phyloP scores from a whole-genome alignment of 169 alveolate species.

The Miamiensis avidus region DNA sequence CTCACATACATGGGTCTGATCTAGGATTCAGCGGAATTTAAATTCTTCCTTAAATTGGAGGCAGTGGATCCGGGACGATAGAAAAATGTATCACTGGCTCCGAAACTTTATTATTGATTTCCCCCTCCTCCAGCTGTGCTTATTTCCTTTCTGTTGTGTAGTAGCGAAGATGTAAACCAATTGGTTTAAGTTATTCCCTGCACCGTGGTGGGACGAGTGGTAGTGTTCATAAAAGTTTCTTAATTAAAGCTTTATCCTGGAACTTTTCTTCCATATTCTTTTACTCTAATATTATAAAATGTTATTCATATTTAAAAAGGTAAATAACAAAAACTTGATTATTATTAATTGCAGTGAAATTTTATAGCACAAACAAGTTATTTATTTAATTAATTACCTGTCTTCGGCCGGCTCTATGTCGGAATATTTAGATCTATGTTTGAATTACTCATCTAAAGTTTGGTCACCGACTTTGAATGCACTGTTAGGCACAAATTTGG shows the following conservation, averaged over 20 bases:
- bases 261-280: background rate
- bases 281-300: background rate
- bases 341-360: too few species aligned
- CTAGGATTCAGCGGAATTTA: background rate
- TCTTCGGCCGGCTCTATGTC: background rate
- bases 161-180: background rate
- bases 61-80: background rate
- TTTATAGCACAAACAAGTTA: too few species aligned
- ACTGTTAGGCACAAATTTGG: background rate
- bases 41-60: background rate
- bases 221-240: background rate
- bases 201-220: background rate
- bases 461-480: background rate
- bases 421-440: background rate
- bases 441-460: background rate
- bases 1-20: too few species aligned
- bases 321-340: background rate
- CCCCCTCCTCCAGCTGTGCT: background rate
- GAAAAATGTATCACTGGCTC: too few species aligned
- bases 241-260: background rate
- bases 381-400: background rate
- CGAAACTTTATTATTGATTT: background rate
- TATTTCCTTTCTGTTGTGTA: background rate
- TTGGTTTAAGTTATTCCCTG: background rate
- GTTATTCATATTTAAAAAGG: too few species aligned